phyloP scores from a whole-genome alignment of 345 rosid species.

The Eucalyptus curtisii region DNA sequence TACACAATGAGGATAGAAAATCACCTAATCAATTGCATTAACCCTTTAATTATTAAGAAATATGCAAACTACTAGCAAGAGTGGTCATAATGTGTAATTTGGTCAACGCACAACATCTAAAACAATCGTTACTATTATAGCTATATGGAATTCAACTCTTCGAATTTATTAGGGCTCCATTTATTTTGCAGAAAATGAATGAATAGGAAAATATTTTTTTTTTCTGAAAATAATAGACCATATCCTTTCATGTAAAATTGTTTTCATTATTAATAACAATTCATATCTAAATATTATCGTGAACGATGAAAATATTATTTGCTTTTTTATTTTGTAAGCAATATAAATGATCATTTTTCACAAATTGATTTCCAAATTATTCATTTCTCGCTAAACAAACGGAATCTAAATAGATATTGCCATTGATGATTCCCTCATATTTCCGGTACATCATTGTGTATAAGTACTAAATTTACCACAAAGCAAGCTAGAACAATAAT shows the following conservation, averaged over 20 bases:
- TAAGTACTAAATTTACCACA: background rate
- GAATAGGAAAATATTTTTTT: no score
- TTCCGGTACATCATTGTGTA: background rate
- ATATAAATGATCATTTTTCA: fast-evolving
- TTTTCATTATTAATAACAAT: background rate
- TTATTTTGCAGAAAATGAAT: no score
- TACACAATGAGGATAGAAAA: background rate
- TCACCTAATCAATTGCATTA: background rate
- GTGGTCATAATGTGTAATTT: background rate
- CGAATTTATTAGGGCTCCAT: no score
- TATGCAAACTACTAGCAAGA: background rate
- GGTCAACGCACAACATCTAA: background rate
- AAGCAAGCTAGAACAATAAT: background rate
- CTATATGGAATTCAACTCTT: background rate
- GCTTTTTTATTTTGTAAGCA: fast-evolving
- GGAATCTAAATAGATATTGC: background rate
- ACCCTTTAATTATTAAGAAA: background rate
- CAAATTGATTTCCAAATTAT: no score
- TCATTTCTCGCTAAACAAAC: background rate
- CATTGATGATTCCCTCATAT: background rate
- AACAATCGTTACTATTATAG: background rate
- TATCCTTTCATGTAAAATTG: no score
- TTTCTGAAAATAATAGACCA: no score
- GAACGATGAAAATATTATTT: no score
- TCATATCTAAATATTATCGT: no score